Conservation (phyloP, 2,329 filamentous ascomycete species). For the Trichoderma koningii region DNA sequence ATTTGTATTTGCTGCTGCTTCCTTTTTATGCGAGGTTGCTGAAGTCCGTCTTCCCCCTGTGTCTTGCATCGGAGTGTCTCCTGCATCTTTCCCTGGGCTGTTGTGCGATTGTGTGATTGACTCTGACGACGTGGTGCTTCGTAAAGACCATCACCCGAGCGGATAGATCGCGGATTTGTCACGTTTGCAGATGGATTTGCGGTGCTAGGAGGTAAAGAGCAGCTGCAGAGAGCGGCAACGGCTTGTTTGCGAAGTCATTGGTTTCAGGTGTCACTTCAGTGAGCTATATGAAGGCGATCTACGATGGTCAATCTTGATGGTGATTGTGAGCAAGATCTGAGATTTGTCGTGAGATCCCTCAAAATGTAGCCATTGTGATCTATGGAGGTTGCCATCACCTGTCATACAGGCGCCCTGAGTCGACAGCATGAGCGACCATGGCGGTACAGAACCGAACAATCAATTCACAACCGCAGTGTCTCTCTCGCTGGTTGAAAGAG, state of each 20-base stretch:
- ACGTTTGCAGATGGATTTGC: neutral
- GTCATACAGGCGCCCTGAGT: no score
- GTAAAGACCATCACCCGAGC: neutral
- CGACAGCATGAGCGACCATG: no score
- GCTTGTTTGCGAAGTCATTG: no score
- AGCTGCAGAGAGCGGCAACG: neutral
- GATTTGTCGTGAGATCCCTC: neutral
- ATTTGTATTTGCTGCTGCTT: slow-evolving; percentile 8
- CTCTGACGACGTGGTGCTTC: neutral
- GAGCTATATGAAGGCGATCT: neutral
- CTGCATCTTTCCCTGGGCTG: neutral
- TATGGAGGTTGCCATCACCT: no score
- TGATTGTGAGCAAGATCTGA: neutral
- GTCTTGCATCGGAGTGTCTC: neutral
- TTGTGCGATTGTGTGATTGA: neutral
- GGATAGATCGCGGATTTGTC: neutral
- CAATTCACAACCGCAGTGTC: neutral
- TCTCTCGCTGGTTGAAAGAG: neutral
- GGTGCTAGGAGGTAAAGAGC: neutral
- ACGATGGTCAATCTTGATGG: neutral
- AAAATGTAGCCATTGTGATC: no score
- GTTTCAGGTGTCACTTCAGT: neutral
- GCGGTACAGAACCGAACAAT: neutral
- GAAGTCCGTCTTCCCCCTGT: neutral
- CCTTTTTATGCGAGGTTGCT: neutral